Evolutionary conservation across 441 rosid genomes (phyloP), one percentile per base, ranked within the genome.

Genomic region (Flueggea neowawraea): DNA sequence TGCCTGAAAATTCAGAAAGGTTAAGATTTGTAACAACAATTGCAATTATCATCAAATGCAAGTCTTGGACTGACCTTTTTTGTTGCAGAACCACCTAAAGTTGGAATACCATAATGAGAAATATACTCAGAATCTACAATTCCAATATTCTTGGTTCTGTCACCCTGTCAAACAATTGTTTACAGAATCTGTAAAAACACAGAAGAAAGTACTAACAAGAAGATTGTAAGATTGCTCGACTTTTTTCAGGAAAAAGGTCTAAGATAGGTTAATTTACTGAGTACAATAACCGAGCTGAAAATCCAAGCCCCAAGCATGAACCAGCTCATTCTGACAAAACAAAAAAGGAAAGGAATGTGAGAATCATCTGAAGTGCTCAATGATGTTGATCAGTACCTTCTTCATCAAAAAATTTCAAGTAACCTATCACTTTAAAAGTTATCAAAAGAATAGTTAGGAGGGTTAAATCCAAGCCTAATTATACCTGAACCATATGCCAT

Each of bases 401-500:
- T n/a, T n/a, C n/a, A n/a, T n/a, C n/a, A n/a, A n/a, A n/a, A n/a
- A n/a, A 22, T 22, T 22, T 22, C 28, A 22, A 22, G 28, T 22
- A 22, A 22, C 28, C 28, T 22, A 22, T 22, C 28, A 22, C 28
- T 0, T 22, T 22, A 2, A 22, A 22, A 22, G 1, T 22, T 22
- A 22, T 22, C 1, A 22, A 22, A 22, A 1, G 2, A 22, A 22
- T 22, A 22, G 28, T 22, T 22, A 22, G 28, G 2, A 22, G 28
- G 28, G 28, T 22, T 22, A 22, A 22, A 22, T 22, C 28, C 28
- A 22, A 22, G 28, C 28, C 2, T 22, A 22, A 22, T 22, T 22
- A 43, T 71, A 85, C 96, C 94, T 87, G 97, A 80, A 91, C 83
- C 89, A 87, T 78, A 68, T 82, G 76, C 96, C 97, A 91, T n/a